Percentiles rank a stretch among this genome's conserved stretches.
Conservation (phyloP, 768 basidiomycete species). For the Amyloporia xantha region DNA sequence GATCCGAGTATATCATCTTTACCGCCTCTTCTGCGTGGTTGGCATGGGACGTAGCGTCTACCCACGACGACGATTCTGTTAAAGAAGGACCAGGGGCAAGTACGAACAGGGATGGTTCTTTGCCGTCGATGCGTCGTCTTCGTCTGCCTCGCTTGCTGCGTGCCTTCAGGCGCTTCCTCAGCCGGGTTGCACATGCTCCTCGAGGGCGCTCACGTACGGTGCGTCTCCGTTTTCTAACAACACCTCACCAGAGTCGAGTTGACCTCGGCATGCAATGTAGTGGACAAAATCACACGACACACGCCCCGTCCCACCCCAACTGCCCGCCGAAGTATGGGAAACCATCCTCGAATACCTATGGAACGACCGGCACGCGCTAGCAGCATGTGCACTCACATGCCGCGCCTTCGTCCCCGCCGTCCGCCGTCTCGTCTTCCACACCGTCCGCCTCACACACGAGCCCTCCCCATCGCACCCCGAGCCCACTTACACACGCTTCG, state of each 20-base stretch:
- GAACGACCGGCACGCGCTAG: conserved; percentile 1
- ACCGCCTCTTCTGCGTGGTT: too few species aligned
- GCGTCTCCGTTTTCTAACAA: not conserved
- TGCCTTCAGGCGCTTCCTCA: conserved; percentile 1
- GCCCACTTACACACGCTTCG: not conserved
- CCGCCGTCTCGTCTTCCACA: conserved; percentile 3
- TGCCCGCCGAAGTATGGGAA: conserved; percentile 2
- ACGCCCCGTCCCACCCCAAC: not conserved
- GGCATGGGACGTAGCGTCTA: not conserved
- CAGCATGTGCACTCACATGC: conserved; percentile 1
- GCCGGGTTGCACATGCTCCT: not conserved
- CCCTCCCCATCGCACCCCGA: not conserved
- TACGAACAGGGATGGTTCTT: too few species aligned
- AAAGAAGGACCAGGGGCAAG: too few species aligned
- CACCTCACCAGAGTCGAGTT: too few species aligned
- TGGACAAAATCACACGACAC: not conserved
- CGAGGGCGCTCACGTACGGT: conserved; percentile 1
- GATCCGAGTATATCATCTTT: too few species aligned
- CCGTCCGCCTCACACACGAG: not conserved
- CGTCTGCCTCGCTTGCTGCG: conserved; percentile 2
- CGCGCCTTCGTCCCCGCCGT: not conserved
- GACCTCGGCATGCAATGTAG: not conserved
- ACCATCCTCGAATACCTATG: not conserved
- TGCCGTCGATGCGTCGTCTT: not conserved
- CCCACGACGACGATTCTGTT: not conserved